Evolutionary conservation across 1,139 yeast species (phyloP).

Genomic region (Taphrina sp.): DNA sequence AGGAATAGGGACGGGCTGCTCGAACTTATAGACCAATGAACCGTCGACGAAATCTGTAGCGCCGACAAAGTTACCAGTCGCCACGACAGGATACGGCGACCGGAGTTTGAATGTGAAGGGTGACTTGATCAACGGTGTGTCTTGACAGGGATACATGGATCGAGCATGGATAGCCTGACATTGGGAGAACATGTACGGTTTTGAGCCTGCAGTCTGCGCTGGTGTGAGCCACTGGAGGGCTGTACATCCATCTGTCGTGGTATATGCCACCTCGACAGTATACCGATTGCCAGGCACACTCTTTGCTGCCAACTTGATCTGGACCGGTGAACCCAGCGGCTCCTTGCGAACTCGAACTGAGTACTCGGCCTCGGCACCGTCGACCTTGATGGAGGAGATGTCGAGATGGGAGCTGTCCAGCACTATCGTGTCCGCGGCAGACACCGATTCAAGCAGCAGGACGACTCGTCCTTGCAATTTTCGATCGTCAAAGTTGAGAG

Average conservation of each 20-base stretch:
- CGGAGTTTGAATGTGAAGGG: constrained; percentile 58
- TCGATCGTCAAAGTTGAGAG: constrained; percentile 55
- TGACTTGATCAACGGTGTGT: constrained; percentile 81
- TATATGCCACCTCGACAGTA: constrained; percentile 52
- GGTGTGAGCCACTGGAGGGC: constrained; percentile 83
- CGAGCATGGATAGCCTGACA: constrained; percentile 91
- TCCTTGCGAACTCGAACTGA: constrained; percentile 55
- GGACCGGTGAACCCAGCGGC: constrained; percentile 66
- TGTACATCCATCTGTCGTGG: constrained; percentile 72
- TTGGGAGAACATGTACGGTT: constrained; percentile 81
- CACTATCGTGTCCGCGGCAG: constrained; percentile 46
- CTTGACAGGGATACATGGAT: constrained; percentile 84
- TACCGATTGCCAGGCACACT: constrained; percentile 39
- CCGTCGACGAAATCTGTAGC: constrained; percentile 38
- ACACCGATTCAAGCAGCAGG: constrained; percentile 48
- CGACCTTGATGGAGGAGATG: constrained; percentile 51
- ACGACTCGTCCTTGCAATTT: constrained; percentile 58
- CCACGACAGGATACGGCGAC: constrained; percentile 46
- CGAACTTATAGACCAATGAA: constrained; percentile 48
- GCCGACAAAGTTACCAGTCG: constrained; percentile 38
- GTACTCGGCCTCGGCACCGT: constrained; percentile 44
- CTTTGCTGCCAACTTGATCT: constrained; percentile 42
- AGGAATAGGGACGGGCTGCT: constrained; percentile 82
- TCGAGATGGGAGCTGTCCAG: constrained; percentile 70
- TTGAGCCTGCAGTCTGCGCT: constrained; percentile 73